Evolutionary conservation across 1,284 basidiomycete genomes (phyloP).

Genomic region (Malassezia dermatis): DNA sequence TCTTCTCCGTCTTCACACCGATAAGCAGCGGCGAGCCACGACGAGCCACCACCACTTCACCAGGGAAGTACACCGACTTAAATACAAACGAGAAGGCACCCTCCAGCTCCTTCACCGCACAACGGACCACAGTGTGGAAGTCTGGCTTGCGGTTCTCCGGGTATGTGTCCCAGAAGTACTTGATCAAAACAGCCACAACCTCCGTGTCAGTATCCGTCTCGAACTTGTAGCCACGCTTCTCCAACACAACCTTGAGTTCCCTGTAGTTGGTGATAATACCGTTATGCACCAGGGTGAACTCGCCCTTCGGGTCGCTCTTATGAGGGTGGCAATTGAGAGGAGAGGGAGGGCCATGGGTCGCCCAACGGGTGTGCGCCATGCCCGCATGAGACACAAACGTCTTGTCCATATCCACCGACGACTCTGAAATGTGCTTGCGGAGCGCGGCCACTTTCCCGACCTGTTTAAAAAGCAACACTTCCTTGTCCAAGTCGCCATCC

Average conservation of each 20-base stretch:
- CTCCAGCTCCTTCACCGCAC: slow-evolving; percentile 93
- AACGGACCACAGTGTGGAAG: slow-evolving; percentile 87
- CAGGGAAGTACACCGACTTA: slow-evolving; percentile 92
- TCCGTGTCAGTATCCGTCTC: slow-evolving; percentile 97
- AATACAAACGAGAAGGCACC: slow-evolving; percentile 99
- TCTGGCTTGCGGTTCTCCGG: slow-evolving; percentile 76
- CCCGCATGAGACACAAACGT: slow-evolving; percentile 78
- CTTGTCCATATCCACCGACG: slow-evolving; percentile 68
- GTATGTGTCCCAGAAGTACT: slow-evolving; percentile 84
- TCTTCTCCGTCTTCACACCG: slow-evolving; percentile 99
- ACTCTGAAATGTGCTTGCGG: slow-evolving; percentile 76
- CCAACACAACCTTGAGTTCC: slow-evolving; percentile 82
- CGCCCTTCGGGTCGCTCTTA: slow-evolving; percentile 66
- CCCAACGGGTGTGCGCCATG: slow-evolving; percentile 99
- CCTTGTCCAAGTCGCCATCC: slow-evolving; percentile 76
- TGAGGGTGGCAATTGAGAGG: slow-evolving; percentile 91
- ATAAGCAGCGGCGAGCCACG: slow-evolving; percentile 93
- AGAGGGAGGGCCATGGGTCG: slow-evolving; percentile 81
- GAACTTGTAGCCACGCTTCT: slow-evolving; percentile 90
- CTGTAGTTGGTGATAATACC: slow-evolving; percentile 94
- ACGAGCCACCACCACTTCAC: slow-evolving; percentile 87
- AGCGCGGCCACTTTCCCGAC: slow-evolving; percentile 94
- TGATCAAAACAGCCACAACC: slow-evolving; percentile 85
- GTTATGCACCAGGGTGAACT: slow-evolving; percentile 95
- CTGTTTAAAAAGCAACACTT: slow-evolving; percentile 83